Base-by-base conservation (phyloP, 352 stramenopile genomes). In the Globisporangium orthogonon region DNA sequence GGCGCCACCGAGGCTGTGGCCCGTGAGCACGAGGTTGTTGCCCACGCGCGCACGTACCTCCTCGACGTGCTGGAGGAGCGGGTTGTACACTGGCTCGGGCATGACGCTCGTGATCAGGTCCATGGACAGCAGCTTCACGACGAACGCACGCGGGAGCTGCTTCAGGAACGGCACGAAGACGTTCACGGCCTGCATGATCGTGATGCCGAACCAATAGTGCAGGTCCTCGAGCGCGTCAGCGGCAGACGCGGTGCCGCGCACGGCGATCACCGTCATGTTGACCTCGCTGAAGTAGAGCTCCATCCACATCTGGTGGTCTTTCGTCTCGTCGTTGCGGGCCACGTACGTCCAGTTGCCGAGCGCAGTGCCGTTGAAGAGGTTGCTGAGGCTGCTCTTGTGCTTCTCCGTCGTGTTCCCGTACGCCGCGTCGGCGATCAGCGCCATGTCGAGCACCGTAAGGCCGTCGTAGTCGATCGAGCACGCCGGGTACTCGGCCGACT, bases 141-240 rank as follows among this genome's bases (percentile, higher is more conserved):
- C 71, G 49, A 93, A 91, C 30, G 65, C 54, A 9, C 60, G 69
- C 41, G 83, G 85, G 11, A 92, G 69, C 48, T 94, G 83, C 54
- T 89, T 94, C 29, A 94, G 69, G 63, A 94, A 91, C 18, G 82
- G 84, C 50, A 94, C 67, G 33, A 92, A 91, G 6, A 86, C 62
- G 52, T 92, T 84, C 7, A 83, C 76, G 7, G 76, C 77, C 57
- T 93, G 83, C 83, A 94, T 94, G 61, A 92, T 89, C 49, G 64
- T 85, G 54, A 94, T 89, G 29, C 80, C 85, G 49, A 94, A 92
- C 81, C 83, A 92, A 61, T 79, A 94, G 63, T 94, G 83, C 58
- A 94, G 67, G 55, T 94, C 85, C 51, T 94, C 78, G 15, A 93
- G 73, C 9, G 83, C 83, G 50, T 94, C 85, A 3, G 80, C 76